Base-by-base conservation (phyloP, 306 rosid genomes). In the Carpinus viminea region DNA sequence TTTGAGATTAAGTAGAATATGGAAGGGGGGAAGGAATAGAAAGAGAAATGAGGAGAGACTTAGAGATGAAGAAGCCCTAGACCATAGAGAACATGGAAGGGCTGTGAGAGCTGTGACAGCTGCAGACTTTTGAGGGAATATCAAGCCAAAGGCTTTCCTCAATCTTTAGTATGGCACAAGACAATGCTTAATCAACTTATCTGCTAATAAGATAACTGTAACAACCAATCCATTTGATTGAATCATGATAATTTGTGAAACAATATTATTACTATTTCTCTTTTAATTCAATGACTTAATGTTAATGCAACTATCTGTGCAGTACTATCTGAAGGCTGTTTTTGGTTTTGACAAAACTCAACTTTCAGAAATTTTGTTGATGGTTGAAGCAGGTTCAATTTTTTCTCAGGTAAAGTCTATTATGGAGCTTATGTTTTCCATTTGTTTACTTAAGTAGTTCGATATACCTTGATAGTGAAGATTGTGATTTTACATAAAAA, bases 301-400 rank as follows among this genome's bases (percentile, higher is more conserved):
- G 48, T 65, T 75, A 31, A 51, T 75, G 54, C 53, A 12, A 82
- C 73, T 71, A 52, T 16, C 11, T 76, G 21, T 83, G 90, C 94
- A 91, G 96, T 93, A 89, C 90, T 93, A 91, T 80, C 80, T 93
- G 83, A 93, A 93, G 83, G 93, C 94, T 7, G 91, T 77, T 75
- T 93, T 91, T 70, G 91, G 92, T 38, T 93, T 89, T 74, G 77
- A 89, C 82, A 93, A 93, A 77, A 93, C 89, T 75, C 94, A 93
- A 82, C 84, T 89, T 85, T 84, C 96, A 17, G 93, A 93, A 85
- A 87, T 93, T 74, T 76, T 83, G 73, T 81, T 85, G 93, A 77
- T 91, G 73, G 94, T 93, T 12, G 96, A 91, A 57, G 61, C 91
- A 18, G 96, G 98, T 74, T 89, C 96, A 52, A 93, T 93, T 70